Evolutionary conservation across 1,284 basidiomycete genomes (phyloP), one percentile per base, ranked within the genome.

Genomic region (Ganoderma resinaceum): DNA sequence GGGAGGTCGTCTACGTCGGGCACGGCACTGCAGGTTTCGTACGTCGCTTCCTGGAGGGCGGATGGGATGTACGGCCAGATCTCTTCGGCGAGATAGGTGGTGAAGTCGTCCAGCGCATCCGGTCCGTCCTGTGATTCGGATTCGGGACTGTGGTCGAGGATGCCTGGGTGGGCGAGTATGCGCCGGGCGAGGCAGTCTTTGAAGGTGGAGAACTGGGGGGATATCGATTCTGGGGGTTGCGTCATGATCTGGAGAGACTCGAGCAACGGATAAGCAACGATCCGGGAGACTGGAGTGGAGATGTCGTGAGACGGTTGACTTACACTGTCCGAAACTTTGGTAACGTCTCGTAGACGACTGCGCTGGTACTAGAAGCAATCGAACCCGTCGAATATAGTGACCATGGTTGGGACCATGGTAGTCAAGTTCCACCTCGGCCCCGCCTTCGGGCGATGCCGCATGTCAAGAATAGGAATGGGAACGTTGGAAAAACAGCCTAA

Each of bases 41-140:
- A 81, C 11, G 83, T 81, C 0, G 83, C 83, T 0, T 74, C 70
- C 35, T 78, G 80, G 1, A 86, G 67, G 1, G 68, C 18, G 0
- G 18, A 3, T 2, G 86, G 84, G 1, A 88, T 76, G 11, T 74
- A 73, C 9, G 80, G 72, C 86, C 86, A 89, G 7, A 82, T 76
- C 76, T 88, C 86, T 5, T 76, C 70, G 1, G 85, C 83, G 20
- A 89, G 82, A 70, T 86, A 89, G 1, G 80, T 79, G 0, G 82
- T 77, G 73, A 88, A 88, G 3, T 89, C 87, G 74, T 86, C 84
- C 1, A 88, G 79, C 18, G 80, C 79, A 38, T 78, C 76, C 9
- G 78, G 65, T 31, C 77, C 77, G 26, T 68, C 70, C 53, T 65
- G 61, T 7, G 23, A 3, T 23, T 26, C 46, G 29, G 23, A 46